Base-by-base conservation (phyloP, 1,284 basidiomycete genomes). In the Sporisorium exsertum region DNA sequence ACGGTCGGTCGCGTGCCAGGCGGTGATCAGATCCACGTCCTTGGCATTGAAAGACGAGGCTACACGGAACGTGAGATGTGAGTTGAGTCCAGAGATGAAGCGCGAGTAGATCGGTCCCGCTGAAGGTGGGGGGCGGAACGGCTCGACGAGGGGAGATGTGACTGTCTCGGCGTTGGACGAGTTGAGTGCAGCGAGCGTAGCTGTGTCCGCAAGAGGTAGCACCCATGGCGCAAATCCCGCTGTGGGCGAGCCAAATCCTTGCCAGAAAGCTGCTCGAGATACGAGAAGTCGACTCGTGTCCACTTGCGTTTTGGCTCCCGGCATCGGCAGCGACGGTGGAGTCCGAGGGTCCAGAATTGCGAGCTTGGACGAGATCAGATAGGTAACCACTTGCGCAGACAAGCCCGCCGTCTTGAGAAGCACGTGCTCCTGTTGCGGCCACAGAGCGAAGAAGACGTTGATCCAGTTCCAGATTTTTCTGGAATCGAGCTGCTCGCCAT, bases 1-100 rank as follows among this genome's bases (percentile, higher is more conserved):
- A 3, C 83, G 79, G 18, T 82, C 81, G 6, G 72, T 72, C 3
- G 76, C 78, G 29, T 84, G 83, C 83, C 83, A 84, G 6, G 62
- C 53, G 4, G 79, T 78, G 45, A 82, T 67, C 33, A 79, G 56
- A 32, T 79, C 75, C 16, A 84, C 77, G 33, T 81, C 79, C 26
- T 59, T 61, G 10, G 71, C 57, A 53, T 74, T 72, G 29, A 51
- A 26, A 1, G 77, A 74, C 18, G 73, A 68, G n/a, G 74, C 72
- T 9, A 75, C 57, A 26, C 80, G 80, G 65, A 79, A 83, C 3
- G 78, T 76, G 46, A 84, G 79, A 16, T 75, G 78, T 32, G 81
- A 76, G 55, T 69, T 51, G 18, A 83, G 69, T 18, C 69, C 75
- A 2, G 77, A 75, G 32, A 82, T 74, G 64, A 79, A 82, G 27